Evolutionary conservation across 495 filamentous ascomycete genomes (phyloP), one percentile per base, ranked within the genome.

Genomic region (Usnea hakonensis): DNA sequence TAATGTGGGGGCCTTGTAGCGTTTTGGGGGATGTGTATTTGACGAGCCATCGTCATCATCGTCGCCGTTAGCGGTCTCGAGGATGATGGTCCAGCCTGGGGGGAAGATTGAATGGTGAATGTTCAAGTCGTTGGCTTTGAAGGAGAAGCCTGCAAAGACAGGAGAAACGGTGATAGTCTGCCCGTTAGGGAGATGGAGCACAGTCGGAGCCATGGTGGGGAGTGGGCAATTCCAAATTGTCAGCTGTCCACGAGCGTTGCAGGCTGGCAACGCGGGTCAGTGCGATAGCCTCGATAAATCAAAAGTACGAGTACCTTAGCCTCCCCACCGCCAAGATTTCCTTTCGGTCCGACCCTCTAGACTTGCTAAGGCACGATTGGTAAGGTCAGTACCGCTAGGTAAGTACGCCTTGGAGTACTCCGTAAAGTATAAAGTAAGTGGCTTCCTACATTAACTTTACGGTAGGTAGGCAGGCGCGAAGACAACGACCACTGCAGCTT

Each of bases 121-220:
- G 63, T 79, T 88, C 53, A 87, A 77, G 50, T 92, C 87, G 72
- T 90, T 87, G 36, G 84, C 82, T 70, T 91, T 93, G 85, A 97
- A 97, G 68, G 84, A 89, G 58, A 93, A 78, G 53, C 91, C 91
- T 36, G 87, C 90, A 71, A 95, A 97, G 38, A 95, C 89, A 5
- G 90, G 87, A 19, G 83, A 83, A 28, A 95, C 85, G 0, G 85
- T 87, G 65, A 94, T 80, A 66, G 80, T 88, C 75, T 91, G 89
- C 69, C 91, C 91, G 74, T 97, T 93, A 64, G 91, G 91, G 57
- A 97, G 78, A 72, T 89, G 79, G 57, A 88, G 28, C 54, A 62
- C 30, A 41, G 21, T 62, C 14, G 60, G 60, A 28, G 60, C 53
- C 60, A 62, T 62, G n/a, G 21, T 44, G n/a, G n/a, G n/a, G n/a